These are phyloP conservation scores for Chionographis japonica DNA, from an alignment of 106 monocot genomes.

Conservation along the genomic window DNA sequence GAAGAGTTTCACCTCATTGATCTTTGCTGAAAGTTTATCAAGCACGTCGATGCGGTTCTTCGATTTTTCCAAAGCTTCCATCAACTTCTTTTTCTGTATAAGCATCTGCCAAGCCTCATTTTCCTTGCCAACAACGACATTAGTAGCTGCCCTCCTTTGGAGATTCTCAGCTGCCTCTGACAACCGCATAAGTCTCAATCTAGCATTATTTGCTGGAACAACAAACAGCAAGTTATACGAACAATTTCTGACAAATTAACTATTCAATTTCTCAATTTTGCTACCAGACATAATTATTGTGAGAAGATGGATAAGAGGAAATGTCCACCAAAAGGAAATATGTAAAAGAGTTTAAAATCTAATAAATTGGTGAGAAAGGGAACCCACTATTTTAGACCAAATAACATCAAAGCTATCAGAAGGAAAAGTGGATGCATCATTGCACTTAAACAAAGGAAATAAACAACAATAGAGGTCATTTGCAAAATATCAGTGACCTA, in stretches of 20 bases:
- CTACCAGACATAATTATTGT: no score
- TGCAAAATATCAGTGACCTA: no score
- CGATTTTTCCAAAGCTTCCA: conserved; percentile 61
- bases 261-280: no score
- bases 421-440: no score
- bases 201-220: conserved; percentile 55
- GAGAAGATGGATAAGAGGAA: no score
- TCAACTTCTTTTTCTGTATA: conserved; percentile 61
- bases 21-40: conserved; percentile 62
- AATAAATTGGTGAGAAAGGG: no score
- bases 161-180: conserved; percentile 77
- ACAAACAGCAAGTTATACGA: conserved; percentile 7
- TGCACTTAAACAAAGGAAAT: no score
- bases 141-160: conserved; percentile 45
- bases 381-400: no score
- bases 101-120: conserved; percentile 63
- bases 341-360: no score
- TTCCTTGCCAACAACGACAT: conserved; percentile 50
- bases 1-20: conserved; percentile 48
- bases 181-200: conserved; percentile 65
- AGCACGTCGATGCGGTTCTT: conserved; percentile 60
- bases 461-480: no score
- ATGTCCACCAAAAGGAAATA: no score
- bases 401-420: no score
- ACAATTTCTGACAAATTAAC: background rate